phyloP scores from a whole-genome alignment of 495 filamentous ascomycete genomes.

The Elasticomyces elasticus region DNA sequence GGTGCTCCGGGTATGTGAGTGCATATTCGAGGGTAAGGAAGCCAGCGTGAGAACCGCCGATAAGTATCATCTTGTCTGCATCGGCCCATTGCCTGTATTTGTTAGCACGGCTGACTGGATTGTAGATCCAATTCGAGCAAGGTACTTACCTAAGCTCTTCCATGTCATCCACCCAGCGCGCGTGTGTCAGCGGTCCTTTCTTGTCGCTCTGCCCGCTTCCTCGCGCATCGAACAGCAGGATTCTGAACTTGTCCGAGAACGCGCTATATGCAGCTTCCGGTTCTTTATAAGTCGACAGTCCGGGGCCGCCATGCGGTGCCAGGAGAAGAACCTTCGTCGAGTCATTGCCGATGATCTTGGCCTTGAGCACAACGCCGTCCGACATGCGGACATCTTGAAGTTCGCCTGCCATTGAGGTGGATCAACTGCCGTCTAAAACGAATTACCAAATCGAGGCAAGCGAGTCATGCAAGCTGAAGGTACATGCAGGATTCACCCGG shows the following conservation, averaged over 20 bases:
- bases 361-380: not conserved
- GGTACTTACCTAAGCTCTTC: not conserved
- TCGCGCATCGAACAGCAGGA: not conserved
- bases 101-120: not conserved
- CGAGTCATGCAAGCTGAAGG: too few relatives aligned
- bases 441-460: too few relatives aligned
- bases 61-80: not conserved
- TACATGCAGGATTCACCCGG: too few relatives aligned
- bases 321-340: not conserved
- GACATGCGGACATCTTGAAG: not conserved
- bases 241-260: not conserved
- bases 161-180: not conserved
- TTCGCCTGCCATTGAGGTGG: too few relatives aligned
- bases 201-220: not conserved
- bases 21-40: not conserved
- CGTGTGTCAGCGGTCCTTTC: not conserved
- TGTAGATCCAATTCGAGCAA: not conserved
- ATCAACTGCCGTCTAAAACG: too few relatives aligned
- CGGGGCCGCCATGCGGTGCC: not conserved
- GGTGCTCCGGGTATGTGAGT: not conserved
- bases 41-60: not conserved
- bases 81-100: not conserved
- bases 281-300: not conserved
- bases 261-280: not conserved
- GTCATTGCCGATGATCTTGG: not conserved